phyloP scores from a whole-genome alignment of 2,329 filamentous ascomycete species.

The Colletotrichum lini region DNA sequence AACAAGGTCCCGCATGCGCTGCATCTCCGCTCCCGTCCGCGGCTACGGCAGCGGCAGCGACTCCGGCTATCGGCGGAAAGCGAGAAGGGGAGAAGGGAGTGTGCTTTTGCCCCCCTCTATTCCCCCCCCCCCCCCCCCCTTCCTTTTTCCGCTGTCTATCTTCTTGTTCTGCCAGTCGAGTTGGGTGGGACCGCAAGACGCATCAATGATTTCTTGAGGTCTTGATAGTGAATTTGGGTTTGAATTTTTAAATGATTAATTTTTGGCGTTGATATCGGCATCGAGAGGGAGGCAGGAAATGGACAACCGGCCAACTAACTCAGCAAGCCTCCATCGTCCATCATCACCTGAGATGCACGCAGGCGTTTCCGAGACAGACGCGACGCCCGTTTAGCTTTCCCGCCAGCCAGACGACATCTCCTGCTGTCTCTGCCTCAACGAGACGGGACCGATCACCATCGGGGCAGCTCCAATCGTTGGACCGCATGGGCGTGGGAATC shows the following conservation, averaged over 20 bases:
- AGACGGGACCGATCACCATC: neutral
- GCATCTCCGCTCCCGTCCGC: slow-evolving; percentile 19
- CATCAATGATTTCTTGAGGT: no score
- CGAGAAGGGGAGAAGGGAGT: no score
- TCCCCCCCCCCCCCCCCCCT: no score
- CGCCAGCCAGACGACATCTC: neutral
- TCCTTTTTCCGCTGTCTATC: no score
- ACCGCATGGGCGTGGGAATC: slow-evolving; percentile 7
- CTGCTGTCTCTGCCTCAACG: slow-evolving; percentile 10
- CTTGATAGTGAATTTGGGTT: no score
- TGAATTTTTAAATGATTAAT: no score
- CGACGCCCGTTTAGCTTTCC: neutral
- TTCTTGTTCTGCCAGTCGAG: no score
- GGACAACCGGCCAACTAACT: neutral
- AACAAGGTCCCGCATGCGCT: neutral
- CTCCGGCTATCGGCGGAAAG: slow-evolving; percentile 14
- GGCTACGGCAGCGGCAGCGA: neutral
- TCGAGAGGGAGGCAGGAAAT: neutral
- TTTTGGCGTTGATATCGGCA: neutral
- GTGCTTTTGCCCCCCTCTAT: no score
- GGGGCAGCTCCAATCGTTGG: neutral
- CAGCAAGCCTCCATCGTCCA: neutral
- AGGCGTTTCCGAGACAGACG: neutral
- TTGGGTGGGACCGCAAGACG: no score
- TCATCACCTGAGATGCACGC: neutral